Base-by-base conservation (phyloP, 257 asterid species). In the Nicotiana benthamiana region DNA sequence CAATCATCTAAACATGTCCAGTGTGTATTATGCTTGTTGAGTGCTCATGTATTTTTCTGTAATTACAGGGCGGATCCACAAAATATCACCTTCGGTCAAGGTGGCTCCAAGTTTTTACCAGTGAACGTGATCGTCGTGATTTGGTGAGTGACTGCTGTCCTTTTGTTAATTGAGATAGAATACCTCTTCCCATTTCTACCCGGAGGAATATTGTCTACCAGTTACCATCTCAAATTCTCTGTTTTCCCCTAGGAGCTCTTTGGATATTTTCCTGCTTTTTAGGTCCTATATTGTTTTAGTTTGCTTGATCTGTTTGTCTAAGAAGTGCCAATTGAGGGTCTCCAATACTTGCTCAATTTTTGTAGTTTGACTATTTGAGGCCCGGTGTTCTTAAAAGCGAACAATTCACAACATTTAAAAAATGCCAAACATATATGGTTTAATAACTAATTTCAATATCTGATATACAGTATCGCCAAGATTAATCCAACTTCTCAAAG, bases 111-210 rank as follows among this genome's bases (percentile, higher is more conserved):
- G 91, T 91, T 81, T 92, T 96, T 85, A 91, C 92, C 66, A 94
- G 97, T 83, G 99, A 96, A 83, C 87, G 99, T 67, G 99, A 96
- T 90, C 97, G 99, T 4, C 99, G 99, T 81, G 99, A 96, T 90
- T 98, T 96, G 90, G 99, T 96, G 85, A 91, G 98, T 92, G 52
- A 75, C 56, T 77, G 36, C 9, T 36, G 81, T 40, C 52, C 36
- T 27, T 77, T 77, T 26, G 36, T 51, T 52, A 52, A 51, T 5
- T 63, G 43, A 63, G 43, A 63, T 28, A 15, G 70, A 63, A 63
- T 63, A 2, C 16, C 12, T 28, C 30, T 60, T 63, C 30, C 70
- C 43, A 26, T 63, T 63, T 27, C 40, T 63, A 12, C 68, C 13
- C 13, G 70, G 40, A 27, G 70, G 43, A 63, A 63, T 8, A 63